Base-by-base conservation (phyloP, 176 grass and related monocot species). In the Aegilops longissima region DNA sequence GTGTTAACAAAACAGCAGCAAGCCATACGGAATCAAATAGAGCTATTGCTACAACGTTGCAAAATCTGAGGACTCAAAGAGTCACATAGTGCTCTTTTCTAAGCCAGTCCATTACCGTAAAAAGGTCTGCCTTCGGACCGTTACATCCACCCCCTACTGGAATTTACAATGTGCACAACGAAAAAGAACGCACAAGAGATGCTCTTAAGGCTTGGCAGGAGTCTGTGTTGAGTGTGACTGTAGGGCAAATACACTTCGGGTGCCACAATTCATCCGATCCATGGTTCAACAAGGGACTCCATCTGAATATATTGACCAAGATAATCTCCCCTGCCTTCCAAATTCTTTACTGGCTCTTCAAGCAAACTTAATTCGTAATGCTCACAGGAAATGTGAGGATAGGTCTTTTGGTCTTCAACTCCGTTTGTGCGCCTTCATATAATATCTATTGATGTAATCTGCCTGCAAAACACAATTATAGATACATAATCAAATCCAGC, bases 401-500 rank as follows among this genome's bases (percentile, higher is more conserved):
- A 13, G 45, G 12, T 49, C 45, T 0, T 49, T 56, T 31, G 45
- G 59, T 61, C 39, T 70, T 82, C 86, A 94, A 88, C 90, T 89
- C 70, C 86, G 62, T 62, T 66, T 68, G 56, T 98, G 91, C 31
- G 93, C 86, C 13, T 94, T 29, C n/a, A 88, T 78, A 34, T 94
- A 95, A 78, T 98, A 98, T 83, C 93, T 92, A 54, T 93, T 95
- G 77, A 93, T 95, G 79, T 90, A 95, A 9, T 30, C 33, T 12
- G 65, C 45, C 93, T 95, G 91, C 84, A 79, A 21, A 82, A 76
- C 36, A 66, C 39, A 84, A 44, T 44, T 44, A 36, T 31, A 83
- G 13, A 61, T 69, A 66, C 12, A 72, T 71, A 30, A 54, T 66
- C 68, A 44, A 68, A 64, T 52, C 33, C 12, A 78, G 7, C 6